Conservation (phyloP, 208 protist species). For the Wallacemonas sp. region DNA sequence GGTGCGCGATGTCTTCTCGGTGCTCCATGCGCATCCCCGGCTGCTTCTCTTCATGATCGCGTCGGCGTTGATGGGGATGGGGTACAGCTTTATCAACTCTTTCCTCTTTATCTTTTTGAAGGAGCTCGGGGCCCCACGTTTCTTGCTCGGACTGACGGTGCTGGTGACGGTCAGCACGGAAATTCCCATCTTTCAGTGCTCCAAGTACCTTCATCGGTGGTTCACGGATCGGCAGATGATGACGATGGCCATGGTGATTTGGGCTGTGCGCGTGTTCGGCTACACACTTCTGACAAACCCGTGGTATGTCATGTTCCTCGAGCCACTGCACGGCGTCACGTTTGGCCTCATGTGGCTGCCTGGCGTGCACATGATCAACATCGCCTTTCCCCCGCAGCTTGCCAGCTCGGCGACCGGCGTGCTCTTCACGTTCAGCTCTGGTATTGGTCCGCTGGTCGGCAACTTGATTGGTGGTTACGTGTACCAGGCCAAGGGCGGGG, state of each 20-base stretch:
- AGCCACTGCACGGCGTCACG: slow-evolving; percentile 73
- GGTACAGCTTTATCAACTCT: slow-evolving; percentile 55
- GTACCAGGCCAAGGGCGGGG: slow-evolving; percentile 44
- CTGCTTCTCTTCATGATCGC: slow-evolving; percentile 51
- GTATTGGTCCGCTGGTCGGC: slow-evolving; percentile 58
- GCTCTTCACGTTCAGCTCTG: slow-evolving; percentile 43
- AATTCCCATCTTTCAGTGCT: slow-evolving; percentile 64
- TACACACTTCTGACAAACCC: slow-evolving; percentile 63
- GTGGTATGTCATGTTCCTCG: slow-evolving; percentile 64
- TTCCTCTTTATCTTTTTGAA: slow-evolving; percentile 69
- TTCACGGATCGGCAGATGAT: slow-evolving; percentile 59
- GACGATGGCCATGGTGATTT: slow-evolving; percentile 44
- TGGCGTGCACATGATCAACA: slow-evolving; percentile 35
- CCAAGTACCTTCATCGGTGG: slow-evolving; percentile 30
- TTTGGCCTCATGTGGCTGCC: slow-evolving; percentile 74
- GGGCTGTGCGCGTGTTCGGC: slow-evolving; percentile 48
- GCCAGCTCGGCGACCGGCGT: slow-evolving; percentile 59
- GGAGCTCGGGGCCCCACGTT: slow-evolving; percentile 29
- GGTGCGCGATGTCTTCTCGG: slow-evolving; percentile 31
- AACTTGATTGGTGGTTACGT: slow-evolving; percentile 54
- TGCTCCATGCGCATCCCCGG: slow-evolving; percentile 28
- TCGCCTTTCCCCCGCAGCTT: slow-evolving; percentile 44
- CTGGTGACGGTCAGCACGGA: slow-evolving; percentile 65
- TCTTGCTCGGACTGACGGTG: slow-evolving; percentile 64
- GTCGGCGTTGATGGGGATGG: slow-evolving; percentile 48